phyloP scores from a whole-genome alignment of 2,329 filamentous ascomycete species.

The Plenodomus tracheiphilus region DNA sequence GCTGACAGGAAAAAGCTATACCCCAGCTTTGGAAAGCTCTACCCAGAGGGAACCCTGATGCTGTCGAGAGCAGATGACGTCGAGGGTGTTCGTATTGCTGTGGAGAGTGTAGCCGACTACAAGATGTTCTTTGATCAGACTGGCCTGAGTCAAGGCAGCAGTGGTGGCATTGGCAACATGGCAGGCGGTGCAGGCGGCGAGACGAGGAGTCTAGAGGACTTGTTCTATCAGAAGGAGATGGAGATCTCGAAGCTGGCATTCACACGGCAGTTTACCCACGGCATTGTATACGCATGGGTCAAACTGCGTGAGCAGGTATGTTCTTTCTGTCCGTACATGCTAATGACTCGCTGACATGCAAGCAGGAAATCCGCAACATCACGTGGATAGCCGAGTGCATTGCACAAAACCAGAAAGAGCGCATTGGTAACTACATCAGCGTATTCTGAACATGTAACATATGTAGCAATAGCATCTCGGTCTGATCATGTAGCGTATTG shows the following conservation, averaged over 20 bases:
- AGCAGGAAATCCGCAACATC: conserved; percentile 96
- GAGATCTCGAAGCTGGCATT: conserved; percentile 95
- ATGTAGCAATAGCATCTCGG: conserved; percentile 32
- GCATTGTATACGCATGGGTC: conserved; percentile 96
- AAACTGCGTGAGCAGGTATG: conserved; percentile 94
- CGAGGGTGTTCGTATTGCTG: conserved; percentile 88
- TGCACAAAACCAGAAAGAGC: conserved; percentile 98
- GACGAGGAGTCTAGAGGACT: conserved; percentile 88
- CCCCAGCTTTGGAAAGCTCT: conserved; percentile 85
- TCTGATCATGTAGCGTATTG: conserved; percentile 30
- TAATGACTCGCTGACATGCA: conserved; percentile 14
- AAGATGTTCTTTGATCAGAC: conserved; percentile 94
- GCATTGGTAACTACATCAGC: conserved; percentile 98
- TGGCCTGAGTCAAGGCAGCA: conserved; percentile 73
- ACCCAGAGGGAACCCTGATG: conserved; percentile 94
- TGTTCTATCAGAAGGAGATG: conserved; percentile 99
- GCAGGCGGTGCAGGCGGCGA: conserved; percentile 76
- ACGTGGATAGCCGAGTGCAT: conserved; percentile 99
- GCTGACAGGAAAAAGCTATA: conserved; percentile 94
- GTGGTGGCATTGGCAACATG: conserved; percentile 80
- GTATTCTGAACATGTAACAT: conserved; percentile 63
- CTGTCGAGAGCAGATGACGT: conserved; percentile 92
- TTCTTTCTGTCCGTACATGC: conserved; percentile 6
- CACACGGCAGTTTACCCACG: conserved; percentile 92
- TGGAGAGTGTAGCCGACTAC: conserved; percentile 92